Base-by-base conservation (phyloP, 2,329 filamentous ascomycete species). In the Epichloe amarillans region DNA sequence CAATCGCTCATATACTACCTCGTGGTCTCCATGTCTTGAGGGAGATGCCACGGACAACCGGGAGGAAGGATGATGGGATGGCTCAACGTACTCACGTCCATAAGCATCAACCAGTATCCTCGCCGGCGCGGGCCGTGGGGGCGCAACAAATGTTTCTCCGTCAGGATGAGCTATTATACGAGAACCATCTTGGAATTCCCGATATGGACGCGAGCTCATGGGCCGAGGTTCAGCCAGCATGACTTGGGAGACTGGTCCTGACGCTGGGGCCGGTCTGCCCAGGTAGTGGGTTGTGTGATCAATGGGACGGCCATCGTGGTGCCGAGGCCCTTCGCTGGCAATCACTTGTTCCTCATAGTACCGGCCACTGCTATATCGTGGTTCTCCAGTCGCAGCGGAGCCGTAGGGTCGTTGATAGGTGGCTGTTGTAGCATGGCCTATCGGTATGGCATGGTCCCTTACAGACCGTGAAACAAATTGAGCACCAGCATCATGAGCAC, bases 101-200 rank as follows among this genome's bases (percentile, higher is more conserved):
- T 83, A 87, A 54, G 86, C 81, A 66, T 96, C 90, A 50, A 94
- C 74, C 36, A 95, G 75, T 55, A 95, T 84, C 54, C 83, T 80
- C 50, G 82, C 72, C 44, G 77, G 70, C 17, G 77, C 74, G 6
- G 77, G 72, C 47, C 72, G 65, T 58, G 72, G 72, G 45, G 72
- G 72, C 2, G 69, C 68, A 68, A 79, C 73, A n/a, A 72, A 69
- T 35, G 75, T 69, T 55, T 76, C 74, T 46, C 63, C 63, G 50
- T 75, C 70, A 21, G 76, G 71, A 40, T 73, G 74, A 35, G 72
- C 64, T 59, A 72, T 74, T 61, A 72, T 68, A 47, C 75, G 72
- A 12, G 67, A 60, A 5, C 64, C 56, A 23, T 73, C 67, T 49
- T 68, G 65, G 15, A 63, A 61, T 46, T 76, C 72, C 45, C 67